Evolutionary conservation across 78 protist genomes (phyloP), one percentile per base, ranked within the genome.

Genomic region (Chrysochromulina parva): DNA sequence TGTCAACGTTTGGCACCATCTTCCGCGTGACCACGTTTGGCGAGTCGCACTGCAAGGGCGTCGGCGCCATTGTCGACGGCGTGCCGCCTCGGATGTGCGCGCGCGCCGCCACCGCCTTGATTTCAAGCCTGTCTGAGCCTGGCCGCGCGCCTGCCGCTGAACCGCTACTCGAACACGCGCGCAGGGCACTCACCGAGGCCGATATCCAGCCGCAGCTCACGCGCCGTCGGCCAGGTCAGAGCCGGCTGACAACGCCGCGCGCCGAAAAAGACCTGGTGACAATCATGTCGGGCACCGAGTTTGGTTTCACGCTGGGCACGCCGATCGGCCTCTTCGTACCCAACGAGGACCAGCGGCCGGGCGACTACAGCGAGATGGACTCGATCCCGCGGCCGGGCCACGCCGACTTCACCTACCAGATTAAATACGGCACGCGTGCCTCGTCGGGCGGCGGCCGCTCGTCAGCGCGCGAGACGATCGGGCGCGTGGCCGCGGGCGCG

Each of bases 1-100:
- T 60, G 66, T 67, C 74, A 67, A 67, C 74, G 28, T 96, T 96
- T 57, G 97, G 96, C 17, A 1, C 13, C 6, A 11, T 28, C 28
- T 94, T 96, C 88, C 94, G 95, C 58, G 94, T 96, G n/a, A 89
- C 94, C 22, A 96, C 97, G n/a, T 96, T 93, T 57, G 97, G 96
- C 71, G 97, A 96, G 67, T 93, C 95, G 53, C 97, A 96, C 84
- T 91, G 97, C 81, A 57, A 48, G 10, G 97, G 94, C 22, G 94
- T 95, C 22, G 96, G 93, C 53, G n/a, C 71, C 13, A 93, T 93
- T 62, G 59, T 93, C 28, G 94, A 94, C 47, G 96, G 93, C 17
- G 89, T 92, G 38, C 97, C 97, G 2, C 95, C 96, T 17, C 19
- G 88, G 7, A 11, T 95, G 92, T 50, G 19, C 14, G 62, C 62